Conservation (phyloP, 805 yeast species). For the Kodamaea kaohsiungensis region DNA sequence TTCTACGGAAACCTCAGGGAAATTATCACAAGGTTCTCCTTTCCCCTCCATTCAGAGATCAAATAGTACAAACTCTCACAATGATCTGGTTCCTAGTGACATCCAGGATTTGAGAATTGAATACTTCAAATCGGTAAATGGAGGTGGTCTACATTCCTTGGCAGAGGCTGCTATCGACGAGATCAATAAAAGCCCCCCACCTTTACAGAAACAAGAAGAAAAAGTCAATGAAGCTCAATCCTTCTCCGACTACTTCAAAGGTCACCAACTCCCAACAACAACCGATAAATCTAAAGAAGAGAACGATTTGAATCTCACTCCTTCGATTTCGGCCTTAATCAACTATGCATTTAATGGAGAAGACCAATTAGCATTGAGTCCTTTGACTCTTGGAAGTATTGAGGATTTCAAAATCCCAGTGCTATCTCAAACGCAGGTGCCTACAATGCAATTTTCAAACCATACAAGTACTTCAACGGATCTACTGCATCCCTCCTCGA, state of each 20-base stretch:
- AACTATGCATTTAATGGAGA: slow-evolving; percentile 34
- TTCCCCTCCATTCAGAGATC: slow-evolving; percentile 15
- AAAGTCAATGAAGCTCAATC: not conserved
- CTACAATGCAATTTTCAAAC: not conserved
- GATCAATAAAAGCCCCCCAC: slow-evolving; percentile 15
- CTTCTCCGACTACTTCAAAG: not conserved
- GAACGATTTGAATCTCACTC: slow-evolving; percentile 31
- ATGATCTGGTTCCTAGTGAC: slow-evolving; percentile 9
- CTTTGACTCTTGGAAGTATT: slow-evolving; percentile 6
- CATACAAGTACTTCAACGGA: not conserved
- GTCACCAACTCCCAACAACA: not conserved
- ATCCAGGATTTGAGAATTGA: slow-evolving; percentile 15
- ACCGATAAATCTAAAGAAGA: not conserved
- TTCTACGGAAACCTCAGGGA: not conserved
- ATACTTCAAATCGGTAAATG: slow-evolving; percentile 5
- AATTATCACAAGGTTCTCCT: not conserved
- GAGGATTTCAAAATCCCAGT: slow-evolving; percentile 4
- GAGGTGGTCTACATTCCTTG: slow-evolving; percentile 27
- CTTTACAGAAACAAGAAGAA: not conserved
- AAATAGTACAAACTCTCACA: slow-evolving; percentile 18
- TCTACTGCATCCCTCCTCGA: not conserved
- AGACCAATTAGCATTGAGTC: slow-evolving; percentile 14
- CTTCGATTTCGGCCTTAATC: slow-evolving; percentile 39
- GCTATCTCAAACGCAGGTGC: not conserved
- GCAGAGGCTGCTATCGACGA: slow-evolving; percentile 40